Evolutionary conservation across 192 early-diverging fungal species (phyloP), one percentile per base, ranked within the genome.

Genomic region (Linnemannia hyalina): DNA sequence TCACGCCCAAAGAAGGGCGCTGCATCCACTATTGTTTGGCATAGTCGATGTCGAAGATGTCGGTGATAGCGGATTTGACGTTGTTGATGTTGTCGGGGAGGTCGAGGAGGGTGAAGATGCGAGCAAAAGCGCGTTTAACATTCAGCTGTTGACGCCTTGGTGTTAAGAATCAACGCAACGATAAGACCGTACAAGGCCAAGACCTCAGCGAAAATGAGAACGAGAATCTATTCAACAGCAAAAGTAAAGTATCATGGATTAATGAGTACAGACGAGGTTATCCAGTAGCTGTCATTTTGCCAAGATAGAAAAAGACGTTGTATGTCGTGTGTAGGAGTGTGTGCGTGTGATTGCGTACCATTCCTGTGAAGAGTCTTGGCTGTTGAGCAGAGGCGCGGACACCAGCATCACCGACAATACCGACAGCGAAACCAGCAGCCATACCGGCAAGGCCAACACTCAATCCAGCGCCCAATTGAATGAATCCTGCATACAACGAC

Each of bases 381-480:
- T 96, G 95, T 88, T 96, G 95, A 75, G 93, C 94, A 80, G 93
- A 94, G 26, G 93, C 95, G 73, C 97, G 93, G 26, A 97, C 96
- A 77, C 97, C 95, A 26, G 95, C 93, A 82, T 98, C 97, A 75
- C 97, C 97, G 35, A 96, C 96, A 82, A 97, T 95, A 73, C 97
- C 97, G 82, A 98, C 96, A 42, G 97, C 95, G 89, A 96, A 97
- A 35, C 97, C 97, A 54, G 96, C 96, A 54, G 97, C 97, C 88
- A 98, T 90, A 36, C 96, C 96, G 36, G 94, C 91, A 42, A 97
- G 88, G 75, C 97, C 97, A 54, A 96, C 96, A 72, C 95, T 93
- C 44, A 97, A 81, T 70, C 96, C 96, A 11, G 96, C 93, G 18
- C 93, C 95, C 60, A 97, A 90, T 80, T 96, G 95, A 76, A 97